A percentile compares a stretch with the other conserved stretches of the same genome.
Conservation (phyloP, 495 filamentous ascomycete genomes). For the Rusavskia elegans region DNA sequence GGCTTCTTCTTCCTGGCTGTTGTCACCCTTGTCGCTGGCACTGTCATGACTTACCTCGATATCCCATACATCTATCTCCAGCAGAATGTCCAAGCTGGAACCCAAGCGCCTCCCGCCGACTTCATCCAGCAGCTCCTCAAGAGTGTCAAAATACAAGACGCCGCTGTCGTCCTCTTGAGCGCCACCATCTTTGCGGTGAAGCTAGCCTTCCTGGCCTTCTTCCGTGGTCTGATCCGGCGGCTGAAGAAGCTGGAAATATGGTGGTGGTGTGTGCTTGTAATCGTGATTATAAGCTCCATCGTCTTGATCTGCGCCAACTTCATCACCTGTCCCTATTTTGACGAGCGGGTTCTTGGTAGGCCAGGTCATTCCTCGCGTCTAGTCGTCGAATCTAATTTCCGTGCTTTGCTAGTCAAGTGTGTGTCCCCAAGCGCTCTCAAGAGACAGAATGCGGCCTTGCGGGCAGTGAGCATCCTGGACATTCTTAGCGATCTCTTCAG, state of each 20-base stretch:
- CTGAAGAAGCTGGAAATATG: constrained; percentile 3
- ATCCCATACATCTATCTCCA: constrained; percentile 9
- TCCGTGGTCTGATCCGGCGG: constrained; percentile 1
- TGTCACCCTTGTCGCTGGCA: constrained; percentile 1
- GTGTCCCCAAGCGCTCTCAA: neutral
- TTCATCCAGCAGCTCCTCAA: constrained; percentile 5
- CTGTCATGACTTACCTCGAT: constrained; percentile 3
- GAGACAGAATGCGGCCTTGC: neutral
- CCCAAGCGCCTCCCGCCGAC: constrained; percentile 1
- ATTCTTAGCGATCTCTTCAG: neutral
- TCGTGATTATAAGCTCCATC: neutral
- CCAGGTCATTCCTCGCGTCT: neutral
- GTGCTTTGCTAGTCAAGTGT: neutral
- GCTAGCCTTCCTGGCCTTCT: constrained; percentile 10
- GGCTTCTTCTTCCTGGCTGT: constrained; percentile 6
- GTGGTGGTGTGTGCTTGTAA: neutral
- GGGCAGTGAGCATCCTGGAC: neutral
- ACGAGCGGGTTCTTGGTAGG: neutral
- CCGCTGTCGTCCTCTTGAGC: neutral
- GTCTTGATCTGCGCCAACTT: neutral
- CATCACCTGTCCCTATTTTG: neutral
- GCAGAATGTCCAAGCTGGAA: constrained; percentile 7
- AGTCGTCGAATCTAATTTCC: neutral
- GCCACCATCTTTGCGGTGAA: constrained; percentile 4
- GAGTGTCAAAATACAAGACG: constrained; percentile 5